Evolutionary conservation across 176 grass and related monocot species (phyloP).

Genomic region (Luzula sylvatica): DNA sequence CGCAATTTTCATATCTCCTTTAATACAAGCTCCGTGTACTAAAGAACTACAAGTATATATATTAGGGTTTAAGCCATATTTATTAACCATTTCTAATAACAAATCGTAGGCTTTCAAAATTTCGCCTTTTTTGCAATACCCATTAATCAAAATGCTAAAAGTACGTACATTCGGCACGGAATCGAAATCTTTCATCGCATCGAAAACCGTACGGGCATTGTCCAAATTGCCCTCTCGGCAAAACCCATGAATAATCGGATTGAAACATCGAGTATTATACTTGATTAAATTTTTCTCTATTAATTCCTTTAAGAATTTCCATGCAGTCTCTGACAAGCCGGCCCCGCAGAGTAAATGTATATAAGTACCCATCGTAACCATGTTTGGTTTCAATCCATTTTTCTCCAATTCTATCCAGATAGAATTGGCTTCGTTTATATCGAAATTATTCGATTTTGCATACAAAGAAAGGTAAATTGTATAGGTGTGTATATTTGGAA

Average conservation of each 20-base stretch:
- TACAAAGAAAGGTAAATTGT: constrained; percentile 23
- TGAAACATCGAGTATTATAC: constrained; percentile 25
- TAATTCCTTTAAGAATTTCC: constrained; percentile 20
- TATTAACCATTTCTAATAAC: constrained; percentile 4
- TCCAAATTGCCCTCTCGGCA: constrained; percentile 15
- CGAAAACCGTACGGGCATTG: constrained; percentile 12
- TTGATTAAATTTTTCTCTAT: neutral
- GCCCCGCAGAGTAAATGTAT: constrained; percentile 22
- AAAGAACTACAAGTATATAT: neutral
- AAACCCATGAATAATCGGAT: constrained; percentile 25
- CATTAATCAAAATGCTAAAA: neutral
- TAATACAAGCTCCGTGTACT: neutral
- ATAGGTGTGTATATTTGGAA: constrained; percentile 29
- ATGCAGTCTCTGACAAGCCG: constrained; percentile 21
- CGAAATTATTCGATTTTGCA: neutral
- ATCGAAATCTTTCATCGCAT: constrained; percentile 17
- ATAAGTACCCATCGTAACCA: constrained; percentile 20
- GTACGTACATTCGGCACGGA: constrained; percentile 14
- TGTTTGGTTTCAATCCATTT: constrained; percentile 20
- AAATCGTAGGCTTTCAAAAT: neutral
- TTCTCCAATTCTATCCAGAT: constrained; percentile 20
- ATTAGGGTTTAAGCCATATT: neutral
- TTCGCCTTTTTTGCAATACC: neutral
- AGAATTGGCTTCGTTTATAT: constrained; percentile 4
- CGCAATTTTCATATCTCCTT: constrained; percentile 2